phyloP scores from a whole-genome alignment of 177 flowering plant genomes.

The Vitis hybrid region DNA sequence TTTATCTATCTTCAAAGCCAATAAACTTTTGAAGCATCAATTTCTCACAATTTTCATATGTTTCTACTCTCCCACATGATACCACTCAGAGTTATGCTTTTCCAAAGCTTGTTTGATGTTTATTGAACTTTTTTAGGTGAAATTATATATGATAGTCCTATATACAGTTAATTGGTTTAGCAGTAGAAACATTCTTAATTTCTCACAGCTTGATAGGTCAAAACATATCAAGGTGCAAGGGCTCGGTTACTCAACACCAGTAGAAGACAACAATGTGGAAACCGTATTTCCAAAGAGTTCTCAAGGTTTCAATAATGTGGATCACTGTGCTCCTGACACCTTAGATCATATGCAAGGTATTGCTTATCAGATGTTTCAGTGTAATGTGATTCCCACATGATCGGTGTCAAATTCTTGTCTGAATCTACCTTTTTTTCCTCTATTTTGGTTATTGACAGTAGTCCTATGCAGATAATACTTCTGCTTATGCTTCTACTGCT shows the following conservation, averaged over 20 bases:
- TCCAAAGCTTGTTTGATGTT: no score
- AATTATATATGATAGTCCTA: background rate
- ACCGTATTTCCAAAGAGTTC: conserved; percentile 15
- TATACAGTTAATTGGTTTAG: conserved; percentile 3
- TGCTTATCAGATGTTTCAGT: background rate
- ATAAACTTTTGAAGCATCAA: no score
- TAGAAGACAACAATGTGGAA: conserved; percentile 24
- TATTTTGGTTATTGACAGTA: background rate
- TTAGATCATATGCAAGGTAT: conserved; percentile 61
- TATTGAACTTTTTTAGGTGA: background rate
- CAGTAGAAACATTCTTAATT: conserved; percentile 37
- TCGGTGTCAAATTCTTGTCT: background rate
- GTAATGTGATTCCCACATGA: background rate
- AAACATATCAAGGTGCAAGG: conserved; percentile 17
- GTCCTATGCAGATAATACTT: conserved; percentile 33
- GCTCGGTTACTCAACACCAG: conserved; percentile 8
- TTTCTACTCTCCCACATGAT: no score
- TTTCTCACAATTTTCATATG: no score
- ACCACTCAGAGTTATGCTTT: no score
- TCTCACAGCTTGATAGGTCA: conserved; percentile 58
- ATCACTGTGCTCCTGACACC: conserved; percentile 57
- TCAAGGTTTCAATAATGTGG: conserved; percentile 14
- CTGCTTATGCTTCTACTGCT: conserved; percentile 22
- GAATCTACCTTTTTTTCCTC: background rate
- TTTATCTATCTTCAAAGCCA: background rate